These are phyloP conservation scores for Dothideomycetes sp. DNA, from an alignment of 2,329 filamentous ascomycete genomes.

Conservation along the genomic window DNA sequence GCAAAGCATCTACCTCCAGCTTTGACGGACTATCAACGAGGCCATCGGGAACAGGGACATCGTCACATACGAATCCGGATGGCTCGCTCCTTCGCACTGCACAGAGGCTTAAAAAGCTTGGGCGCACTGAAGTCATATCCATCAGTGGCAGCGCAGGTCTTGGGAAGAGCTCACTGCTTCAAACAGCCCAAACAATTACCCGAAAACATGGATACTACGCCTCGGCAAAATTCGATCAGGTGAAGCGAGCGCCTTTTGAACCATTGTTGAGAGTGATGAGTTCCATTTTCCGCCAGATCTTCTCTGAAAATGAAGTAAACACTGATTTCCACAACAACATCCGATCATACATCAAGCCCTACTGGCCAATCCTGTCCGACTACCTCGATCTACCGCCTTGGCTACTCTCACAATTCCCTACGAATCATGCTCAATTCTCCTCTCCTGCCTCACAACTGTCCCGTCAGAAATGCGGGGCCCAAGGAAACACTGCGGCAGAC, in stretches of 20 bases:
- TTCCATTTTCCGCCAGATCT: conserved; percentile 52
- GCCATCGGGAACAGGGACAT: not conserved
- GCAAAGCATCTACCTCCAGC: conserved; percentile 7
- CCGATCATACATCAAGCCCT: conserved; percentile 42
- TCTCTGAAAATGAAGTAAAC: conserved; percentile 51
- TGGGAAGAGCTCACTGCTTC: conserved; percentile 50
- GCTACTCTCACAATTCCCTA: conserved; percentile 24
- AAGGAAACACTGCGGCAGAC: conserved; percentile 26
- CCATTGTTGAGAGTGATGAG: conserved; percentile 50
- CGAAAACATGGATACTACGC: conserved; percentile 50
- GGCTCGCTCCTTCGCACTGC: conserved; percentile 25
- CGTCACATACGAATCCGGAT: conserved; percentile 3
- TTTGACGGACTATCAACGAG: conserved; percentile 2
- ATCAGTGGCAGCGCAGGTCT: conserved; percentile 46
- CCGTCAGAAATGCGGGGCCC: conserved; percentile 11
- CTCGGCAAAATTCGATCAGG: conserved; percentile 48
- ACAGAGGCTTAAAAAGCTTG: conserved; percentile 39
- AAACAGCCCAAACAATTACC: conserved; percentile 45
- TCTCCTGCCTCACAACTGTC: not conserved
- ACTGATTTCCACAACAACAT: conserved; percentile 51
- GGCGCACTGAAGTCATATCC: conserved; percentile 49
- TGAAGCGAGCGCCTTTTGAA: conserved; percentile 49
- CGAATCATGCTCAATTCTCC: conserved; percentile 5
- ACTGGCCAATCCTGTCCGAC: conserved; percentile 46
- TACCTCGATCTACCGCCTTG: conserved; percentile 61